Percentiles rank a stretch among this genome's conserved stretches.
phyloP scores from a whole-genome alignment of 352 stramenopile species.

The Peronosclerospora sorghi region DNA sequence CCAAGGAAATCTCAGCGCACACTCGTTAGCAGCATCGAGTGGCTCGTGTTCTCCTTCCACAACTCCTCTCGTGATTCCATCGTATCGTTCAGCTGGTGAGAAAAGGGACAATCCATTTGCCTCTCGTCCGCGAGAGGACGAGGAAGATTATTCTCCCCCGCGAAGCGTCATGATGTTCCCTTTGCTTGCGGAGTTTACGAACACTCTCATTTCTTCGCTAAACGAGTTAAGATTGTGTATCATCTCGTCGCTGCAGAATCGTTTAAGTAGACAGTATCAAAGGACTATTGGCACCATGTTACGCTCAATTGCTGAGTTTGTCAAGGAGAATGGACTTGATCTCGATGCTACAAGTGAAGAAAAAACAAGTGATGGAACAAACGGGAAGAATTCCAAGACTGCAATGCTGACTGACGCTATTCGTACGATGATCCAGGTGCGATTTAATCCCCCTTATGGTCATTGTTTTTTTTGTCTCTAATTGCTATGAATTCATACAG shows the following conservation, averaged over 20 bases:
- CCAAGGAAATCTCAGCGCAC: conserved; percentile 35
- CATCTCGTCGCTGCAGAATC: conserved; percentile 49
- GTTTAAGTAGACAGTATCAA: conserved; percentile 47
- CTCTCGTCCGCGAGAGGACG: conserved; percentile 6
- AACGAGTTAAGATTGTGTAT: conserved; percentile 79
- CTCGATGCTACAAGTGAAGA: conserved; percentile 8
- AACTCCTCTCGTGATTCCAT: conserved; percentile 60
- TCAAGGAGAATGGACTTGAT: conserved; percentile 36
- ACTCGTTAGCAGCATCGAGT: conserved; percentile 20
- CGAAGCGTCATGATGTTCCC: conserved; percentile 81
- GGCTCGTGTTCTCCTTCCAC: conserved; percentile 14
- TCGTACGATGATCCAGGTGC: conserved; percentile 47
- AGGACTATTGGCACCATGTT: conserved; percentile 37
- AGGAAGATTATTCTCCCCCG: conserved; percentile 52
- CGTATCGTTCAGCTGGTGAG: conserved; percentile 37
- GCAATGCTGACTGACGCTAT: conserved; percentile 27
- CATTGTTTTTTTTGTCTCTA: no score
- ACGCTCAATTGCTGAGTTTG: conserved; percentile 43
- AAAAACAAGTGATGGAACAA: conserved; percentile 3
- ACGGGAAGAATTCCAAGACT: conserved; percentile 13
- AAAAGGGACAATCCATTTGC: conserved; percentile 13
- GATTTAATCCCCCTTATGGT: no score
- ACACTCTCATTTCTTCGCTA: conserved; percentile 64
- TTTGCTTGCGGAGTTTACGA: conserved; percentile 77
- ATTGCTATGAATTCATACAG: no score